Evolutionary conservation across 768 basidiomycete species (phyloP), one percentile per base, ranked within the genome.

Genomic region (Boletus pseudopeckii): DNA sequence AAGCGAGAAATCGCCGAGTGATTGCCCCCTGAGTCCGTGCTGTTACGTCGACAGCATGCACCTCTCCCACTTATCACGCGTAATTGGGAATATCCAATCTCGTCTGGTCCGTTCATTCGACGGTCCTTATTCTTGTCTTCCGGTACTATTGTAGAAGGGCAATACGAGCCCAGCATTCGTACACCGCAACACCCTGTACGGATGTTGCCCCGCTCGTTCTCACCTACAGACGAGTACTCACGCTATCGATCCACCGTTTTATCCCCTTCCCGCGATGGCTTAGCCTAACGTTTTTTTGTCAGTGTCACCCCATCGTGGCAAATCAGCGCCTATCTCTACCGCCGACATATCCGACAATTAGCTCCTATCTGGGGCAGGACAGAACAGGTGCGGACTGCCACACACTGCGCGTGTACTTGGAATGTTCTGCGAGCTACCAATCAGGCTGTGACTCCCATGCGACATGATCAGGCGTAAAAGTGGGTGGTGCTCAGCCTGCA

Each of bases 11-110:
- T 56, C 53, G 30, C 60, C 63, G 55, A 45, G 26, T 38, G 48
- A 43, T 48, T 46, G 18, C 11, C 54, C 59, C 65, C 65, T 58
- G 57, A 55, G 57, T 56, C 46, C 34, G 51, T 53, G 37, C 20
- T 56, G 49, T 67, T 70, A 70, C 69, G 66, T 67, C 61, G 66
- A 53, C 63, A 34, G 41, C 58, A 44, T 20, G 53, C 68, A 54
- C 37, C 34, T 14, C 46, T 51, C 44, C 50, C 50, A 58, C 52
- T 50, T 46, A 38, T 57, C 47, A 58, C 48, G 54, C 66, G 55
- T 66, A 64, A 64, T 54, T 48, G 36, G 48, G 47, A 51, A 53
- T 42, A 22, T 50, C 58, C 57, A 47, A 56, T 59, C 52, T 50
- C 18, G 56, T 52, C 41, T 47, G 41, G 45, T 54, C 52, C 46